Evolutionary conservation across 768 basidiomycete genomes (phyloP), one percentile per base, ranked within the genome.

Genomic region (Brasilioporus rufonigricans): DNA sequence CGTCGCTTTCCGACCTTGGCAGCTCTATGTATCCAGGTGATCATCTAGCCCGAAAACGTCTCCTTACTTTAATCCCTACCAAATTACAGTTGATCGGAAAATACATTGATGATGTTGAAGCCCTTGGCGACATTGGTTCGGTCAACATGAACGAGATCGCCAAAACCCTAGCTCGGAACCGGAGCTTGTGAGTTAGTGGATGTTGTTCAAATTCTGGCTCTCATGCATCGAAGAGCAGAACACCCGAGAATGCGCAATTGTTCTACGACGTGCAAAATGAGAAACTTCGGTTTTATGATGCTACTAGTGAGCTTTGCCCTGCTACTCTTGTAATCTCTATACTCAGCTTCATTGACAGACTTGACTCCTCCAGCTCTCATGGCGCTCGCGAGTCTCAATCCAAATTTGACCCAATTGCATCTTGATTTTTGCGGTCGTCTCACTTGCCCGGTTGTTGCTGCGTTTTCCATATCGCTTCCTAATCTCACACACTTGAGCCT

Each of bases 361-460:
- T 79, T 99, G 27, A 69, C 78, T 0, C 78, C 89, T 0, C 74
- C 82, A 3, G 86, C 89, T 4, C 78, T 94, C 41, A 75, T 76
- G 36, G 81, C 89, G 0, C 80, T 98, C 10, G 83, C 85, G 0
- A 78, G 79, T 40, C 84, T 97, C 48, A 98, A 95, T 67, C 91
- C 93, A 1, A 91, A 89, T 61, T 77, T 99, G 27, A 83, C 85
- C 1, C 77, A 75, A 14, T 80, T 99, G 11, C 82, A 87, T 0
- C 84, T 99, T 18, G 88, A 93, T 62, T 85, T 84, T 60, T 98
- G 95, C 59, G 96, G 96, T 5, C 84, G 86, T 32, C 79, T 98
- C 55, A 80, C 88, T 50, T 82, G 86, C 59, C 57, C 73, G 0
- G 81, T 85, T 38, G 71, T 91, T 44, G 64, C 71, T 16, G 69